Base-by-base conservation (phyloP, 495 filamentous ascomycete species). In the Annulohypoxylon moriforme region DNA sequence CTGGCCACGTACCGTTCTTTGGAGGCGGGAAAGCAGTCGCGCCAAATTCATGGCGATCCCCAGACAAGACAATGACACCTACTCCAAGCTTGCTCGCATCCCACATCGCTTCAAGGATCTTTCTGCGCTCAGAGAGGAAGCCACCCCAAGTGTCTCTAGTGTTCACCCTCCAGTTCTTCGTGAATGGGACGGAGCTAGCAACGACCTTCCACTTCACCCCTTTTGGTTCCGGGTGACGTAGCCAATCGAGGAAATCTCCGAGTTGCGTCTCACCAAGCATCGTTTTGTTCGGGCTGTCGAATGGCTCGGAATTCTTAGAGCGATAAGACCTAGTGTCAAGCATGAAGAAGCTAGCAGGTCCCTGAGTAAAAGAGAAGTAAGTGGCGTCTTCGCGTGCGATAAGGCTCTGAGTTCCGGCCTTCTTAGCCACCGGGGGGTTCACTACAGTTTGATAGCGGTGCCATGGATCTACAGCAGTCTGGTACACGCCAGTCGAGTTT, bases 181-280 rank as follows among this genome's bases (percentile, higher is more conserved):
- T 98, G 80, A 99, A 97, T 0, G 96, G 96, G 31, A 98, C 89
- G 29, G 90, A 92, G 50, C 91, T 93, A 4, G 92, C 88, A 36
- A 99, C 80, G 75, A 99, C 89, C 81, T 98, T 98, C 95, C 95
- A 99, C 64, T 91, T 90, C 0, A 97, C 92, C 10, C 93, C 93
- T 36, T 82, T 82, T 0, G 90, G 90, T 61, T 92, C 89, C 0
- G 90, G 89, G 7, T 84, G 84, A 33, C 75, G 74, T n/a, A 99
- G 84, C 85, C 90, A 99, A 3, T 84, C 80, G 14, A 98, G 82
- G 10, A 99, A 86, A 64, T 94, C 93, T 14, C 88, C 83, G 0
- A 96, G 89, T 75, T 99, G 96, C 2, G 87, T 85, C 0, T 80
- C 72, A 11, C 96, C 96, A 1, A 99, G 92, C 88, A 99, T 97